phyloP scores from a whole-genome alignment of 768 basidiomycete species.

The Suillus subluteus region DNA sequence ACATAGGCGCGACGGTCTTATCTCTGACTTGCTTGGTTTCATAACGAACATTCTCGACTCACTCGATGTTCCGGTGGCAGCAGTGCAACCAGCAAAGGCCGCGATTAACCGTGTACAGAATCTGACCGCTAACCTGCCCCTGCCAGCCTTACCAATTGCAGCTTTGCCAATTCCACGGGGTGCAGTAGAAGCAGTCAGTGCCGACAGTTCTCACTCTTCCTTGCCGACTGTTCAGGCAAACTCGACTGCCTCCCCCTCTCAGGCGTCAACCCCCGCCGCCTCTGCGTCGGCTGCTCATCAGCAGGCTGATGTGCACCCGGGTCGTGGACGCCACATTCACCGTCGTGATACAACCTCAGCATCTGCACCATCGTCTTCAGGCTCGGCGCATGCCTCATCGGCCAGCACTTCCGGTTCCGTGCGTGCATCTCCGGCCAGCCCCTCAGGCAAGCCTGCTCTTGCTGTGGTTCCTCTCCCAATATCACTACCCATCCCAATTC shows the following conservation, averaged over 20 bases:
- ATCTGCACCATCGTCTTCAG: not conserved
- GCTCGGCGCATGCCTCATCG: not conserved
- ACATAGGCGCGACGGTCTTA: not conserved
- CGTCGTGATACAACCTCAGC: not conserved
- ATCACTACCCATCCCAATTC: not conserved
- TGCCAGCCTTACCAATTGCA: not conserved
- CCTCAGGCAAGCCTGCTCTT: conserved; percentile 3
- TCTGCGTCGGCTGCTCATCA: not conserved
- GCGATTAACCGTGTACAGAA: not conserved
- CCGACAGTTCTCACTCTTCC: not conserved
- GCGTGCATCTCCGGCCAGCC: not conserved
- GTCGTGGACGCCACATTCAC: not conserved
- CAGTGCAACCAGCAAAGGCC: not conserved
- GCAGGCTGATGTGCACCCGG: not conserved
- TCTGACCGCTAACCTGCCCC: not conserved
- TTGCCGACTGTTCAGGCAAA: not conserved
- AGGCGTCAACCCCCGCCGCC: not conserved
- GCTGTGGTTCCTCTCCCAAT: not conserved
- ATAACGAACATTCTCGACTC: not conserved
- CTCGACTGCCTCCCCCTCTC: not conserved
- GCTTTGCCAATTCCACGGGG: not conserved
- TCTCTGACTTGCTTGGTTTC: not conserved
- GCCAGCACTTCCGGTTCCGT: not conserved
- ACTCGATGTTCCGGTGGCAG: not conserved
- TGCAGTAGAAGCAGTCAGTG: not conserved